A percentile compares a stretch with the other conserved stretches of the same genome.
Evolutionary conservation across 169 alveolate species (phyloP).

Genomic region (Eimeria praecox): DNA sequence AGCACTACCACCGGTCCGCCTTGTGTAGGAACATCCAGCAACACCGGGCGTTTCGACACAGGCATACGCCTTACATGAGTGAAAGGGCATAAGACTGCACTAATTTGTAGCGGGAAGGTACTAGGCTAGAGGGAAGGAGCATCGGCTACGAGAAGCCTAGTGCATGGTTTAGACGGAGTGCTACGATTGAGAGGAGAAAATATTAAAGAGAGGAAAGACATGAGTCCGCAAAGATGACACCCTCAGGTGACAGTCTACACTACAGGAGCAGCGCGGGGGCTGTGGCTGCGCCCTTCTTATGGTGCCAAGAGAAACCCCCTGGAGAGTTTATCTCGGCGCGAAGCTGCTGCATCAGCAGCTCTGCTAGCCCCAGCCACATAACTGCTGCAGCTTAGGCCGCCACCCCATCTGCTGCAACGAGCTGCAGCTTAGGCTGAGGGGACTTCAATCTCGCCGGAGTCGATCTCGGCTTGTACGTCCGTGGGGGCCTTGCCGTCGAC

Average conservation of each 20-base stretch:
- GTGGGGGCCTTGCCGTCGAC: constrained; percentile 97
- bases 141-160: not conserved
- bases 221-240: not conserved
- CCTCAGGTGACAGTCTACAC: not conserved
- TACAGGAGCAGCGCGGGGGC: not conserved
- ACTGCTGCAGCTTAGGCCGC: not conserved
- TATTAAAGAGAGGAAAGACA: constrained; percentile 13
- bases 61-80: too few species aligned
- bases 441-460: constrained; percentile 81
- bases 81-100: too few species aligned
- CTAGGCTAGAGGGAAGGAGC: too few species aligned
- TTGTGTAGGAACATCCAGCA: too few species aligned
- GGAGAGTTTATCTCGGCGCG: not conserved
- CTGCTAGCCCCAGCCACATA: not conserved
- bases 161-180: not conserved
- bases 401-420: not conserved
- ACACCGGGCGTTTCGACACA: too few species aligned
- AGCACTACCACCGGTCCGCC: too few species aligned
- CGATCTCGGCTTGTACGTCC: constrained; percentile 89
- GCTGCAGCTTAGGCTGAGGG: constrained; percentile 75
- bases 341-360: not conserved
- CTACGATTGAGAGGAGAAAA: not conserved
- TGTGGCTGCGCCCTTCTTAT: not conserved
- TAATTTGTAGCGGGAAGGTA: too few species aligned
- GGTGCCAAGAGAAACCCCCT: not conserved